Evolutionary conservation across 2,329 filamentous ascomycete species (phyloP).

Genomic region (Stagonosporopsis vannaccii): DNA sequence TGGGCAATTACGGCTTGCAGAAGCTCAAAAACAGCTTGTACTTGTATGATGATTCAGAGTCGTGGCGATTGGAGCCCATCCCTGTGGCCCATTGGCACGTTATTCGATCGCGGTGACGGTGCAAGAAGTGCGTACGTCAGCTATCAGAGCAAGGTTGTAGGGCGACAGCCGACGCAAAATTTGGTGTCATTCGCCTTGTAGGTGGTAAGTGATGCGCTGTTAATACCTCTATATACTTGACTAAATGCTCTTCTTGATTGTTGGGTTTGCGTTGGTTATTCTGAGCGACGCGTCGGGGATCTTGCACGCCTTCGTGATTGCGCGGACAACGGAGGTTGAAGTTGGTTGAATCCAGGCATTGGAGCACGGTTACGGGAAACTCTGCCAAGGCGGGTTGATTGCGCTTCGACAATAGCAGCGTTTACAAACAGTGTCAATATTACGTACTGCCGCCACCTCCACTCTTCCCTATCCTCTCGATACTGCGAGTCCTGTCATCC

Average conservation of each 20-base stretch:
- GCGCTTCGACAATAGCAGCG: too few species aligned
- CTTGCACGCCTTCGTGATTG: too few species aligned
- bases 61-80: background rate
- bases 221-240: background rate
- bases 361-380: too few species aligned
- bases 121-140: background rate
- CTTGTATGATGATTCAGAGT: background rate
- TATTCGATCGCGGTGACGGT: background rate
- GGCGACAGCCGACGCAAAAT: background rate
- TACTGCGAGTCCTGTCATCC: too few species aligned
- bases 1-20: background rate
- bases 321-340: too few species aligned
- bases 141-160: background rate
- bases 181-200: background rate
- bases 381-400: too few species aligned
- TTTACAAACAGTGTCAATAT: too few species aligned
- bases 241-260: background rate
- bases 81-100: background rate
- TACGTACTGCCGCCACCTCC: too few species aligned
- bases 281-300: background rate
- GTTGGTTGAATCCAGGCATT: too few species aligned
- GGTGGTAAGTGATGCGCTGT: background rate
- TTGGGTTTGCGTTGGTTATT: background rate
- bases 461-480: too few species aligned
- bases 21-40: constrained; percentile 1